phyloP scores from a whole-genome alignment of 108 stramenopile species.

The Skeletonema marinoi region DNA sequence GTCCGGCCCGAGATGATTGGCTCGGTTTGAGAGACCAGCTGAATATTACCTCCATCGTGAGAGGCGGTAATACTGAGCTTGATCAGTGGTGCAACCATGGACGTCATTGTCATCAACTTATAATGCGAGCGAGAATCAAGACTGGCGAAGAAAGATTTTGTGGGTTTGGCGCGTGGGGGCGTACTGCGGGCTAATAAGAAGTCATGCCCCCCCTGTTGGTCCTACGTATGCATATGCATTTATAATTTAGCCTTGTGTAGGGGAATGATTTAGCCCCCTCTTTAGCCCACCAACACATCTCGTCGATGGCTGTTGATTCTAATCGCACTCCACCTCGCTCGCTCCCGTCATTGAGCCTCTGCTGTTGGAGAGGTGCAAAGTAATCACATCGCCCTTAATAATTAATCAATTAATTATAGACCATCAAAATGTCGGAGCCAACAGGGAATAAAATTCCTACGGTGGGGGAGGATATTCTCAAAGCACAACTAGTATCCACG shows the following conservation, averaged over 20 bases:
- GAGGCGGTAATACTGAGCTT: constrained; percentile 67
- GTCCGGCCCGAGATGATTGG: constrained; percentile 49
- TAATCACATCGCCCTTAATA: neutral
- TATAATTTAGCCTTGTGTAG: no score
- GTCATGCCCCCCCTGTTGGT: no score
- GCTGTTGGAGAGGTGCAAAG: neutral
- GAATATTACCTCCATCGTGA: constrained; percentile 85
- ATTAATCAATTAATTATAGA: neutral
- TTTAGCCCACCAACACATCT: no score
- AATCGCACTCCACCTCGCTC: neutral
- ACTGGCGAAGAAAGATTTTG: no score
- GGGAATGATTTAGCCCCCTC: no score
- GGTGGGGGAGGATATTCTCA: neutral
- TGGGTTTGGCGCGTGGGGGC: no score
- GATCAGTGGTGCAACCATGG: neutral
- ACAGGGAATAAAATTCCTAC: neutral
- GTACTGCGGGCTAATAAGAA: no score
- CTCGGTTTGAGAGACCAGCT: constrained; percentile 28
- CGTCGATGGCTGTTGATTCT: no score
- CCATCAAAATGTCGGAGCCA: neutral
- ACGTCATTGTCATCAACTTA: neutral
- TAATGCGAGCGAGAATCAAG: no score
- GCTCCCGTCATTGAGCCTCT: neutral
- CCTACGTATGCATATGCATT: no score
- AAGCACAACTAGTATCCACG: neutral